Evolutionary conservation across 495 filamentous ascomycete species (phyloP).

Genomic region (Penicillium angulare): DNA sequence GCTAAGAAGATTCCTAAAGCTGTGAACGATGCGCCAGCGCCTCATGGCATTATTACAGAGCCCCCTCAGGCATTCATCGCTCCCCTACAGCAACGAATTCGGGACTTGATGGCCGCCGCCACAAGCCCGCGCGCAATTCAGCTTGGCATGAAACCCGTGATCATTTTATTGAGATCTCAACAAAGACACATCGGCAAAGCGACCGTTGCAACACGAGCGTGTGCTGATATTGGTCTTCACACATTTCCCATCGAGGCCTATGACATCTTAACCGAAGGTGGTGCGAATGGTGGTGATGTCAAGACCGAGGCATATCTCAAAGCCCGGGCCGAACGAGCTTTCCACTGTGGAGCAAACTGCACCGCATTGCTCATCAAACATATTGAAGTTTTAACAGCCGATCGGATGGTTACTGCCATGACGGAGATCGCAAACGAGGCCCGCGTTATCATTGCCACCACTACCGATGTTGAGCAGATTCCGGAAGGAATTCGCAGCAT

Average conservation of each 20-base stretch:
- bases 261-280: slow-evolving; percentile 87
- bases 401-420: slow-evolving; percentile 80
- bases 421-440: slow-evolving; percentile 71
- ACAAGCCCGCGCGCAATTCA: slow-evolving; percentile 85
- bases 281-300: slow-evolving; percentile 80
- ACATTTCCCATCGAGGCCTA: slow-evolving; percentile 88
- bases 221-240: slow-evolving; percentile 85
- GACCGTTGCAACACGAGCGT: slow-evolving; percentile 70
- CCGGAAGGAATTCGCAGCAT: slow-evolving; percentile 84
- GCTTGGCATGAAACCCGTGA: slow-evolving; percentile 80
- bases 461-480: slow-evolving; percentile 90
- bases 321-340: slow-evolving; percentile 80
- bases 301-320: slow-evolving; percentile 90
- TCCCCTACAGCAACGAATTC: slow-evolving; percentile 68
- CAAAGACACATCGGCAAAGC: slow-evolving; percentile 91
- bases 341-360: slow-evolving; percentile 79
- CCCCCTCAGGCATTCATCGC: slow-evolving; percentile 55
- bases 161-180: slow-evolving; percentile 82
- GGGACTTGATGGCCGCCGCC: slow-evolving; percentile 83
- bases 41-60: slow-evolving; percentile 46
- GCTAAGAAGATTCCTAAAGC: slow-evolving; percentile 57
- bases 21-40: slow-evolving; percentile 29
- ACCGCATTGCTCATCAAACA: slow-evolving; percentile 84
- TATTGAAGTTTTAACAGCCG: slow-evolving; percentile 86
- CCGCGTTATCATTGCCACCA: slow-evolving; percentile 85